Percentiles rank a stretch among this genome's conserved stretches.
phyloP scores from a whole-genome alignment of 768 basidiomycete species.

The Lentinula raphanica region DNA sequence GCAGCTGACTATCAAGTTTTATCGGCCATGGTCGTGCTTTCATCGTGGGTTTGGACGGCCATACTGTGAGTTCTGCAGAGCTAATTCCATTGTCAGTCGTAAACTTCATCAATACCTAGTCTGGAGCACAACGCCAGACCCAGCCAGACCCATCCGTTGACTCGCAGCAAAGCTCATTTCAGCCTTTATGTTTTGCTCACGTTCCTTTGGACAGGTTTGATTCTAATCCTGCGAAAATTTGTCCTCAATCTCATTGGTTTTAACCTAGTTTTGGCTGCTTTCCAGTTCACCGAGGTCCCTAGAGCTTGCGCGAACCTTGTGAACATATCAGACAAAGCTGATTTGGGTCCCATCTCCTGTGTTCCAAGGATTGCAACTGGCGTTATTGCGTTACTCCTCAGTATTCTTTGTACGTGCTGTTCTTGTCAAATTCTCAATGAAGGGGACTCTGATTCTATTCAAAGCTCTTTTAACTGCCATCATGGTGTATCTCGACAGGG shows the following conservation, averaged over 20 bases:
- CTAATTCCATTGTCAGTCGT: too few relatives aligned
- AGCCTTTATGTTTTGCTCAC: background rate
- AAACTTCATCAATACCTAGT: background rate
- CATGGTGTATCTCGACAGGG: background rate
- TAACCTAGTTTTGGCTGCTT: background rate
- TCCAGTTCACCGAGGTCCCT: background rate
- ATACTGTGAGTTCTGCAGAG: background rate
- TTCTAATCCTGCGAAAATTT: background rate
- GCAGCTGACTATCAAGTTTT: background rate
- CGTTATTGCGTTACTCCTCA: background rate
- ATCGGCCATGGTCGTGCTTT: background rate
- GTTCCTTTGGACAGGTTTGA: background rate
- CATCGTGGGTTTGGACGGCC: background rate
- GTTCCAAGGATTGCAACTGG: background rate
- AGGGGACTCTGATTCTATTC: background rate
- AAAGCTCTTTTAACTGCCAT: background rate
- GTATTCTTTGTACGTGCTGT: background rate
- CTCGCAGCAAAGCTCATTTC: background rate
- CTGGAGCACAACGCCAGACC: background rate
- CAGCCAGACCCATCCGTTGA: background rate
- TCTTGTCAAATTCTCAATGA: background rate
- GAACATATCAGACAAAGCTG: too few relatives aligned
- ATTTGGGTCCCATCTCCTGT: background rate
- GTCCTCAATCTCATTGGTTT: background rate
- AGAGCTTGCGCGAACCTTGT: background rate